phyloP scores from a whole-genome alignment of 2,329 filamentous ascomycete genomes.

The Domatiomyces globalis region DNA sequence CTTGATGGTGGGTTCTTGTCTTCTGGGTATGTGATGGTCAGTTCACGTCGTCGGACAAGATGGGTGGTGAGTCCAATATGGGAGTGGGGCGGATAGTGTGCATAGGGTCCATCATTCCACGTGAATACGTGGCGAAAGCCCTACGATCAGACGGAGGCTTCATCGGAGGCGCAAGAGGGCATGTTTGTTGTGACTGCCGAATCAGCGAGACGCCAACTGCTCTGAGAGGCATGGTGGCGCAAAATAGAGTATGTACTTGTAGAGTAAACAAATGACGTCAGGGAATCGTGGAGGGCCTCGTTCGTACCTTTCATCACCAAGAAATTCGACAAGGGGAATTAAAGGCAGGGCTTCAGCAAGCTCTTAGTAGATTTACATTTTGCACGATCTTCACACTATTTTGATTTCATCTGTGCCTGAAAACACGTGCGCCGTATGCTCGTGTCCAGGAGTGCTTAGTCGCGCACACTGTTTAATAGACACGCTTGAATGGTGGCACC shows the following conservation, averaged over 20 bases:
- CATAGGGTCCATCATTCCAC: slow-evolving; percentile 45
- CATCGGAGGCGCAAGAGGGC: slow-evolving; percentile 30
- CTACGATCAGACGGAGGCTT: slow-evolving; percentile 42
- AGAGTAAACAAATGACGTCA: too few species aligned
- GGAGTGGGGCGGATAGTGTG: slow-evolving; percentile 46
- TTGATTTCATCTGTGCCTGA: too few species aligned
- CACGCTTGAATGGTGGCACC: slow-evolving; percentile 83
- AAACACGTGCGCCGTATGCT: too few species aligned
- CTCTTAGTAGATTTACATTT: too few species aligned
- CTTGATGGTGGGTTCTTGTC: slow-evolving; percentile 36
- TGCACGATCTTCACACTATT: too few species aligned
- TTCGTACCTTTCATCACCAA: too few species aligned
- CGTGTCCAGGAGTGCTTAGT: too few species aligned
- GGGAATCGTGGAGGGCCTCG: too few species aligned
- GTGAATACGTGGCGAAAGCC: slow-evolving; percentile 48
- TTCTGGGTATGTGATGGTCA: slow-evolving; percentile 45
- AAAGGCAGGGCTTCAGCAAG: too few species aligned
- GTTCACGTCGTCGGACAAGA: slow-evolving; percentile 41
- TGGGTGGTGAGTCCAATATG: slow-evolving; percentile 45
- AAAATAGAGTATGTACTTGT: too few species aligned
- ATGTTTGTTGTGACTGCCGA: not conserved
- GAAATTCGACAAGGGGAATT: too few species aligned
- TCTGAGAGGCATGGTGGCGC: too few species aligned
- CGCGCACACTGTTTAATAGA: slow-evolving; percentile 27
- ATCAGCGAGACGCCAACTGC: slow-evolving; percentile 34